These are phyloP conservation scores for Mycothermus thermophilus DNA, from an alignment of 495 filamentous ascomycete species.

Conservation along the genomic window DNA sequence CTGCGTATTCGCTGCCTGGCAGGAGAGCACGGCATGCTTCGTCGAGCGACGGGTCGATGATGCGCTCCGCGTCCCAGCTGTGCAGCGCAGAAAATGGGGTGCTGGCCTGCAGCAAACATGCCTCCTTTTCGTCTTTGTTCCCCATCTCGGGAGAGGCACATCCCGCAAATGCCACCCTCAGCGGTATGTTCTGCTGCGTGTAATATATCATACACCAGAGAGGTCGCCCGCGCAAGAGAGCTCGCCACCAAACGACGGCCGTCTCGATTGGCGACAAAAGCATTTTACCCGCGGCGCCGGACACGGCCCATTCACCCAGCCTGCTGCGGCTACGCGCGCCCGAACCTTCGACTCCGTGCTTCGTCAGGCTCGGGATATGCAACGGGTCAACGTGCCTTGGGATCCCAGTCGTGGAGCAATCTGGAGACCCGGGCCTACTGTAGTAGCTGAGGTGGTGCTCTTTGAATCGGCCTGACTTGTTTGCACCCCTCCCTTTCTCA, in stretches of 20 bases:
- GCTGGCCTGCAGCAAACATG: too few species aligned
- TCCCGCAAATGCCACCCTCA: conserved; percentile 3
- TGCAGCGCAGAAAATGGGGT: too few species aligned
- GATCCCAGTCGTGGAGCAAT: too few species aligned
- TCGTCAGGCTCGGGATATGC: conserved; percentile 6
- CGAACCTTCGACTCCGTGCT: conserved; percentile 14
- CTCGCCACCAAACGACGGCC: conserved; percentile 19
- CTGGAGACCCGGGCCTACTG: too few species aligned
- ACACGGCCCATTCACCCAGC: conserved; percentile 24
- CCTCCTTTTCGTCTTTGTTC: conserved; percentile 2
- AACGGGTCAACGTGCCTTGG: too few species aligned
- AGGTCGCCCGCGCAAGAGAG: conserved; percentile 6
- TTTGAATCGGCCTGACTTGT: too few species aligned
- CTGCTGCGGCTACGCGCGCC: conserved; percentile 22
- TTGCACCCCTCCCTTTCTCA: too few species aligned
- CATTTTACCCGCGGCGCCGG: conserved; percentile 23
- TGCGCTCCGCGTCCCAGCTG: conserved; percentile 2
- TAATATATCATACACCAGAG: conserved; percentile 8
- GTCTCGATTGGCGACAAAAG: conserved; percentile 12
- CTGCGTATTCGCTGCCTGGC: background rate
- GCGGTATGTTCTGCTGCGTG: conserved; percentile 3
- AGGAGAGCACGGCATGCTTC: background rate
- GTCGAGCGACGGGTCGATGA: background rate
- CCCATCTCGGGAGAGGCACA: conserved; percentile 1
- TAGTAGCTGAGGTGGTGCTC: too few species aligned